Conservation (phyloP, 129 eudicot species). For the Chrysanthemum makinoi region DNA sequence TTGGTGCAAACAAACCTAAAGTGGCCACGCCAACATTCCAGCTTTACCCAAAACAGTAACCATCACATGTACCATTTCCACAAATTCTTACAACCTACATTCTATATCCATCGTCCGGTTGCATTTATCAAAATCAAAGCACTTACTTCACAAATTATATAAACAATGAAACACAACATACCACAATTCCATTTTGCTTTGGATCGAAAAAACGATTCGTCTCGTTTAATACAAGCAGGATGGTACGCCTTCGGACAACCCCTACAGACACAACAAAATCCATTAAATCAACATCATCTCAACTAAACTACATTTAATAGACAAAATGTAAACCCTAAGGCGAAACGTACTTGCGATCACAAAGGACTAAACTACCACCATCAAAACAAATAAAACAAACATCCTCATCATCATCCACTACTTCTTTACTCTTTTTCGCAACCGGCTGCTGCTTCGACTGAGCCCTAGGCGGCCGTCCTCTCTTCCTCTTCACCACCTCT, state of each 20-base stretch:
- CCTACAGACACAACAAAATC: conserved; percentile 38
- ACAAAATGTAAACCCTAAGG: conserved; percentile 7
- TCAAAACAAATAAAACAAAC: conserved; percentile 98
- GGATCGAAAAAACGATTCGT: conserved; percentile 73
- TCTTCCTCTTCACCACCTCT: conserved; percentile 57
- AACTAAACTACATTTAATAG: background rate
- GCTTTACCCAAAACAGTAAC: too few relatives aligned
- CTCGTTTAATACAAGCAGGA: conserved; percentile 81
- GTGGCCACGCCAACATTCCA: too few relatives aligned
- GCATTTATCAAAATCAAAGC: too few relatives aligned
- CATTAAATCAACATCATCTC: too few relatives aligned
- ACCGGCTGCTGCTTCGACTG: conserved; percentile 37
- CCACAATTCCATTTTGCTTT: conserved; percentile 85
- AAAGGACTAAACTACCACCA: conserved; percentile 88
- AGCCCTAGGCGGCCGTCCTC: conserved; percentile 78
- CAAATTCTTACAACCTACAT: too few relatives aligned
- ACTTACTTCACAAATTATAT: too few relatives aligned
- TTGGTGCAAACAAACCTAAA: too few relatives aligned
- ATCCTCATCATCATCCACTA: conserved; percentile 91
- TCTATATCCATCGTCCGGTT: too few relatives aligned
- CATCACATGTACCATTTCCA: too few relatives aligned
- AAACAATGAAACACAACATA: conserved; percentile 36
- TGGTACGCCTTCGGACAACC: conserved; percentile 96
- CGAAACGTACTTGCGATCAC: conserved; percentile 87
- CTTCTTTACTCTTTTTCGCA: conserved; percentile 51